Evolutionary conservation across 169 alveolate genomes (phyloP).

Genomic region (Plasmodium coatneyi): DNA sequence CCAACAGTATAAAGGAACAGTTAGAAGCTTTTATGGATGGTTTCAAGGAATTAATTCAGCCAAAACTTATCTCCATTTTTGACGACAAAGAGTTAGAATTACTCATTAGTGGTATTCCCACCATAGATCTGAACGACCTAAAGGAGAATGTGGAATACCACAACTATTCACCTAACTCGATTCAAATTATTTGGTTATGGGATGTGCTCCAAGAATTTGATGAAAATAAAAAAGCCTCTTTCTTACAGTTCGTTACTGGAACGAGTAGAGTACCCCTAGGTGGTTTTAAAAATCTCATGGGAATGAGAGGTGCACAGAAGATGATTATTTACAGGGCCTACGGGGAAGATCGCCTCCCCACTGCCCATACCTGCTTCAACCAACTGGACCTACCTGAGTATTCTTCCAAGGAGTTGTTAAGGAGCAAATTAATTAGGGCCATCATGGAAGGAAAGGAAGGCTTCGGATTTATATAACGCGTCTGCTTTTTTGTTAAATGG

Average conservation of each 20-base stretch:
- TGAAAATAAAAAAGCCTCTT: slow-evolving; percentile 94
- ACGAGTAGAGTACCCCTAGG: slow-evolving; percentile 97
- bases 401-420: slow-evolving; percentile 93
- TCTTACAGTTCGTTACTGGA: slow-evolving; percentile 88
- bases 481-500: neutral
- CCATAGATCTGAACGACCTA: slow-evolving; percentile 96
- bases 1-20: slow-evolving; percentile 94
- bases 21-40: slow-evolving; percentile 97
- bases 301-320: slow-evolving; percentile 99
- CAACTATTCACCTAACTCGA: slow-evolving; percentile 92
- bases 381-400: slow-evolving; percentile 98
- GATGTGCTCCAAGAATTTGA: slow-evolving; percentile 93
- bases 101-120: slow-evolving; percentile 98
- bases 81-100: slow-evolving; percentile 95
- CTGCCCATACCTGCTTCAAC: slow-evolving; percentile 99
- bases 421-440: slow-evolving; percentile 92
- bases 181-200: slow-evolving; percentile 95
- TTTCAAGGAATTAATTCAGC: slow-evolving; percentile 97
- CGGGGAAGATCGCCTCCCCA: slow-evolving; percentile 95
- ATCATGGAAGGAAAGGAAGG: slow-evolving; percentile 97
- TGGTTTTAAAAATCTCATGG: slow-evolving; percentile 97
- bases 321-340: slow-evolving; percentile 94
- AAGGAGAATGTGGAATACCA: slow-evolving; percentile 95
- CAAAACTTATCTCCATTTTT: slow-evolving; percentile 95
- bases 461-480: slow-evolving; percentile 94